Base-by-base conservation (phyloP, 257 asterid species). In the Paulownia fortunei region DNA sequence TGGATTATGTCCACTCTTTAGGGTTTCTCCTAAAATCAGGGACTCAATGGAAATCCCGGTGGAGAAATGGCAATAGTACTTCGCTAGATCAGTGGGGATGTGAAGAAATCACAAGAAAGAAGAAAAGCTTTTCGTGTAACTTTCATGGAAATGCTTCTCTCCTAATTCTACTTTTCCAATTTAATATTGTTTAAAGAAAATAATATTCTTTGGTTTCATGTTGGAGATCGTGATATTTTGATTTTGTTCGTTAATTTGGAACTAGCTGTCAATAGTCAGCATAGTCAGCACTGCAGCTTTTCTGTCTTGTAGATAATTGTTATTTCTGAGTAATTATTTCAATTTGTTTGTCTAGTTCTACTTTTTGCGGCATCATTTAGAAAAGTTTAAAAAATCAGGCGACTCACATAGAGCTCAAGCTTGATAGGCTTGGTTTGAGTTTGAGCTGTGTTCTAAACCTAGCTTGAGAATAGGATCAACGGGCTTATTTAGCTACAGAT, bases 351-450 rank as follows among this genome's bases (percentile, higher is more conserved):
- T 34, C 12, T 41, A 64, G 21, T 75, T 73, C 65, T 76, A 30
- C 18, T 15, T 16, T 51, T 23, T 37, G n/a, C 56, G 34, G 59
- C 73, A 12, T 41, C 39, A 67, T 42, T 19, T 23, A 44, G 63
- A 23, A 19, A 66, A 6, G 34, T 41, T 18, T 41, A 15, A 34
- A 9, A 10, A 15, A 41, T 39, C 16, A 64, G 8, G 27, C 61
- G 18, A 66, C 15, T 21, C 6, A 9, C 30, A 5, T 63, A 36
- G 49, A 63, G 72, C 72, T 39, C 72, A 56, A 59, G 59, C 78
- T 39, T 18, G 7, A 73, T 59, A 9, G 11, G 27, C 19, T 41
- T 49, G 32, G 30, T 49, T 49, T 11, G 32, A 2, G 42, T 70
- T 70, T 27, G 26, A 30, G 49, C 6, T 70, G 47, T 70, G 30